These are phyloP conservation scores for Verticillium zaregamsianum DNA, from an alignment of 2,329 filamentous ascomycete species.

Conservation along the genomic window DNA sequence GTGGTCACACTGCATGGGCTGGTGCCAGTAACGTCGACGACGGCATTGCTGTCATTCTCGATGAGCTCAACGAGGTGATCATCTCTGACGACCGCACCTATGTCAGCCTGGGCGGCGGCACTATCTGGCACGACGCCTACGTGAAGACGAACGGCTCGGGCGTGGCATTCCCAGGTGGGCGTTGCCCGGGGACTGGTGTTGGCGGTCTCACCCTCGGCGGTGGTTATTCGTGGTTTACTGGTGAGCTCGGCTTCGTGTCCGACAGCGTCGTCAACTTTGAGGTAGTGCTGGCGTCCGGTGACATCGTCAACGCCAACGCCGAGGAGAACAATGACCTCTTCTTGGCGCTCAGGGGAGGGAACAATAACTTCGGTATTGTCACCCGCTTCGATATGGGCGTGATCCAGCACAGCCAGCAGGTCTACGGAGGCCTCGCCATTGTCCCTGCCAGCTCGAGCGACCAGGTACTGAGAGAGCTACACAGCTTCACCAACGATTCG, in stretches of 20 bases:
- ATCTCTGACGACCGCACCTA: slow-evolving; percentile 11
- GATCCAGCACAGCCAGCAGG: slow-evolving; percentile 1
- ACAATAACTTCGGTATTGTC: slow-evolving; percentile 13
- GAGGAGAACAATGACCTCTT: slow-evolving; percentile 6
- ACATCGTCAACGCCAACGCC: slow-evolving; percentile 7
- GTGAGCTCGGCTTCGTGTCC: slow-evolving; percentile 17
- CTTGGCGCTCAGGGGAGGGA: slow-evolving; percentile 10
- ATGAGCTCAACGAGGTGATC: neutral
- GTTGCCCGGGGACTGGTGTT: slow-evolving; percentile 16
- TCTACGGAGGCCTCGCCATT: slow-evolving; percentile 32
- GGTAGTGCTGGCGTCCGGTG: slow-evolving; percentile 8
- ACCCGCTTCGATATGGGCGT: slow-evolving; percentile 6
- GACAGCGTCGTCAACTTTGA: slow-evolving; percentile 16
- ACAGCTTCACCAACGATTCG: slow-evolving; percentile 6
- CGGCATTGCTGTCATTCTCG: slow-evolving; percentile 7
- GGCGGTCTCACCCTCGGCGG: slow-evolving; percentile 20
- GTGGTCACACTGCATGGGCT: slow-evolving; percentile 8
- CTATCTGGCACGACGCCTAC: slow-evolving; percentile 17
- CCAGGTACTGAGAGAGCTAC: slow-evolving; percentile 3
- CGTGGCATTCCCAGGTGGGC: slow-evolving; percentile 18
- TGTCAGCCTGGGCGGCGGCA: slow-evolving; percentile 15
- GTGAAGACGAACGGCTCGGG: slow-evolving; percentile 9
- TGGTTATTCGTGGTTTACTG: slow-evolving; percentile 17
- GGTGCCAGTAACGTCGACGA: slow-evolving; percentile 6
- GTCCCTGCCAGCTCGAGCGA: slow-evolving; percentile 17